phyloP scores from a whole-genome alignment of 495 filamentous ascomycete genomes.

The Pseudotulostoma volvatum region DNA sequence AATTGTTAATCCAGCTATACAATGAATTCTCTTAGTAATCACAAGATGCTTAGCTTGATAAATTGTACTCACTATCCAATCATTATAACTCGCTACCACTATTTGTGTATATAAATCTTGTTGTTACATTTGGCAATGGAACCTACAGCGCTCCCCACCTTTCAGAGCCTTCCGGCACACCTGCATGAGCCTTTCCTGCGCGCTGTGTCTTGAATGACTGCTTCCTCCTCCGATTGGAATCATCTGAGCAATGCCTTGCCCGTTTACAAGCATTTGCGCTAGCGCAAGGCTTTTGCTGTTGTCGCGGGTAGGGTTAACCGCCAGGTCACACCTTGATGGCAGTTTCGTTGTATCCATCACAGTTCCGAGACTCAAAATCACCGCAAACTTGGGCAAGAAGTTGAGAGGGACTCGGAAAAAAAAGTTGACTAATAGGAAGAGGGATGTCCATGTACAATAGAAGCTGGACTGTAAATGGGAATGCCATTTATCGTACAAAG shows the following conservation, averaged over 20 bases:
- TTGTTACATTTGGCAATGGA: no score
- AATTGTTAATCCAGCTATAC: no score
- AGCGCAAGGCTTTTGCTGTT: not conserved
- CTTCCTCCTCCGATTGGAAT: no score
- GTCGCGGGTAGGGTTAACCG: not conserved
- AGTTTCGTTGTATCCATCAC: constrained; percentile 18
- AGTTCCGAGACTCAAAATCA: not conserved
- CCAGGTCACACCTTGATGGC: constrained; percentile 5
- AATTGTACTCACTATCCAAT: no score
- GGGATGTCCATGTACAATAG: not conserved
- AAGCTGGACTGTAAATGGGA: not conserved
- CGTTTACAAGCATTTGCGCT: not conserved
- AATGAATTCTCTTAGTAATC: no score
- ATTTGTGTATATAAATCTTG: no score
- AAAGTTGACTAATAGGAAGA: not conserved
- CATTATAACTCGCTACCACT: no score
- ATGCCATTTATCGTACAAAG: not conserved
- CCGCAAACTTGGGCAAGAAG: not conserved
- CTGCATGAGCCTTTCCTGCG: no score
- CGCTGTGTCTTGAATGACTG: no score
- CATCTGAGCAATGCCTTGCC: not conserved
- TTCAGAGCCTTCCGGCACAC: no score
- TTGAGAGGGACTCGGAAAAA: not conserved
- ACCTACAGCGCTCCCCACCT: no score
- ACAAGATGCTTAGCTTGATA: no score